Percentiles rank a stretch among this genome's conserved stretches.
These are phyloP conservation scores for Jacaranda copaia DNA, from an alignment of 257 asterid genomes.

Conservation along the genomic window DNA sequence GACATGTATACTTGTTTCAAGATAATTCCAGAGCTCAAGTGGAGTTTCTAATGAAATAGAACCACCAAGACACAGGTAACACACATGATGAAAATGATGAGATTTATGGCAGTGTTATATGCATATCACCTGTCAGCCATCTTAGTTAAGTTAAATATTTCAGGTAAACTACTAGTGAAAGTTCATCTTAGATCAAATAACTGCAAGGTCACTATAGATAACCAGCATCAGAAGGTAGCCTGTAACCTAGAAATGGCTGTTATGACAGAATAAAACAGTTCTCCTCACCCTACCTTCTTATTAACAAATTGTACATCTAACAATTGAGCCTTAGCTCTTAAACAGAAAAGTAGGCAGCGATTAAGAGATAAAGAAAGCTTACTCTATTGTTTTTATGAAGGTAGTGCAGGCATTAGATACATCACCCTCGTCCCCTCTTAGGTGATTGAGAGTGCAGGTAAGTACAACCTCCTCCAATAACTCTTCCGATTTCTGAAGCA, in stretches of 20 bases:
- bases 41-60: conserved; percentile 15
- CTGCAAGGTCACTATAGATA: not conserved
- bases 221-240: not conserved
- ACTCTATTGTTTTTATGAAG: conserved; percentile 84
- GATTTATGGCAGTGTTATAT: not conserved
- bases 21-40: not conserved
- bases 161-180: not conserved
- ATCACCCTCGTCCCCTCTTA: conserved; percentile 57
- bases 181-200: conserved; percentile 3
- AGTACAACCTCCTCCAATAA: conserved; percentile 92
- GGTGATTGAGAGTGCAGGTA: conserved; percentile 83
- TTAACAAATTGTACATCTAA: conserved; percentile 3
- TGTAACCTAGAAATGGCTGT: conserved; percentile 13
- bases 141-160: not conserved
- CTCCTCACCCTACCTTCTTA: not conserved
- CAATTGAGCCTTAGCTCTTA: conserved; percentile 18
- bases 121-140: not conserved
- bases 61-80: conserved; percentile 19
- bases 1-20: not conserved
- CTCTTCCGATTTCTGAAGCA: conserved; percentile 89
- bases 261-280: conserved; percentile 24
- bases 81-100: not conserved
- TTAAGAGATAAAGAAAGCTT: conserved; percentile 44
- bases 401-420: conserved; percentile 73
- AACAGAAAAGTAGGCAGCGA: conserved; percentile 9